These are phyloP conservation scores for Annulohypoxylon maeteangense DNA, from an alignment of 495 filamentous ascomycete species.

Conservation along the genomic window DNA sequence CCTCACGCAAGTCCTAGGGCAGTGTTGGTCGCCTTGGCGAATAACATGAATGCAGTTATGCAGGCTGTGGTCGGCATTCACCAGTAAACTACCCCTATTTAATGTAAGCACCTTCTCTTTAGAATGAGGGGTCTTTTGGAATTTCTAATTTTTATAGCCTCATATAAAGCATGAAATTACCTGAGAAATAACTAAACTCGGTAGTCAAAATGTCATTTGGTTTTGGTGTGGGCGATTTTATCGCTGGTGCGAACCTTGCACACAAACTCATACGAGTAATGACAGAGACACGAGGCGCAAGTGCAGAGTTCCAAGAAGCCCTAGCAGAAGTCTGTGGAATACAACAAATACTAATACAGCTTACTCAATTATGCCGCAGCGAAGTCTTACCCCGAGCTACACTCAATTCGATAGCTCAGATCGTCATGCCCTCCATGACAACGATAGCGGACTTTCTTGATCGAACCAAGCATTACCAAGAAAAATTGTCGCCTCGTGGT, in stretches of 20 bases:
- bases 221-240: slow-evolving; percentile 40
- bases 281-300: slow-evolving; percentile 28
- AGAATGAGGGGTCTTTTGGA: neutral
- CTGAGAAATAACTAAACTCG: no score
- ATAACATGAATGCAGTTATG: neutral
- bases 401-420: slow-evolving; percentile 26
- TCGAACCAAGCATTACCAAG: slow-evolving; percentile 21
- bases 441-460: slow-evolving; percentile 26
- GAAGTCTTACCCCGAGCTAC: slow-evolving; percentile 14
- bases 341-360: slow-evolving; percentile 32
- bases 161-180: no score
- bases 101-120: no score
- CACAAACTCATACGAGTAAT: slow-evolving; percentile 34
- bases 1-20: neutral
- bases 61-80: neutral
- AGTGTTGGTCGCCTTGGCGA: neutral
- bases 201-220: slow-evolving; percentile 42
- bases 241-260: slow-evolving; percentile 36
- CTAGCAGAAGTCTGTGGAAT: slow-evolving; percentile 27
- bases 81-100: neutral
- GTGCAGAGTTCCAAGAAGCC: slow-evolving; percentile 32
- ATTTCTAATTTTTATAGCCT: neutral
- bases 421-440: slow-evolving; percentile 26
- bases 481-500: neutral
- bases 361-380: slow-evolving; percentile 17